Evolutionary conservation across 768 basidiomycete genomes (phyloP), one percentile per base, ranked within the genome.

Genomic region (Tulasnella calospora): DNA sequence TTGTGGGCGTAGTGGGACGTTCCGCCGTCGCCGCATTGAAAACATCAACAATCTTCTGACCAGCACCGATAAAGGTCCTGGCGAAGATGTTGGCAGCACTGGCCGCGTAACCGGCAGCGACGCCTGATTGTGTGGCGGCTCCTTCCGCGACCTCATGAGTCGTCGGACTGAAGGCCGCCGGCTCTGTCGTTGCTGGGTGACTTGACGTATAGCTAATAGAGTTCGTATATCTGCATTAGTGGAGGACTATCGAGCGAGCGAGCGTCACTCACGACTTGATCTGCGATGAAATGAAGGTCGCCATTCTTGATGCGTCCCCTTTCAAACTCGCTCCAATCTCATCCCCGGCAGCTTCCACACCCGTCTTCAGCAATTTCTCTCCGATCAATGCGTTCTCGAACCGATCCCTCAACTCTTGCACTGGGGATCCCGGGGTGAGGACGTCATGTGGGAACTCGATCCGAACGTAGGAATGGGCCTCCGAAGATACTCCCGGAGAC

Each of bases 311-410:
- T 13, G 77, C 77, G 23, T 78, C 77, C 30, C 30, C 27, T 46
- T 27, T 71, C 40, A 71, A 2, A 27, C 27, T 46, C 44, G 67
- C 77, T 30, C 69, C 41, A 19, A 78, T 47, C 70, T 78, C 77
- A 47, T 78, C 77, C 35, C 61, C 71, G 8, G 40, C 40, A 71
- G 77, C 77, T 23, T 47, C 77, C 73, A 73, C 44, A 15, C 69
- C 71, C n/a, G 77, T 57, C 19, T 46, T 78, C 41, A 78, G 36
- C 36, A 78, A 71, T 21, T 67, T 55, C 27, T 13, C 76, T 27
- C 69, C 35, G 27, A 78, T 72, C 33, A 78, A 55, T 13, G 76
- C 76, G 12, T 78, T 55, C 67, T 78, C 76, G 76, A 78, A 78
- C n/a, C 40, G 76, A 36, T 78, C 76, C n/a, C 71, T 61, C 35